Conservation (phyloP, 257 asterid species). For the Plantago ovata region DNA sequence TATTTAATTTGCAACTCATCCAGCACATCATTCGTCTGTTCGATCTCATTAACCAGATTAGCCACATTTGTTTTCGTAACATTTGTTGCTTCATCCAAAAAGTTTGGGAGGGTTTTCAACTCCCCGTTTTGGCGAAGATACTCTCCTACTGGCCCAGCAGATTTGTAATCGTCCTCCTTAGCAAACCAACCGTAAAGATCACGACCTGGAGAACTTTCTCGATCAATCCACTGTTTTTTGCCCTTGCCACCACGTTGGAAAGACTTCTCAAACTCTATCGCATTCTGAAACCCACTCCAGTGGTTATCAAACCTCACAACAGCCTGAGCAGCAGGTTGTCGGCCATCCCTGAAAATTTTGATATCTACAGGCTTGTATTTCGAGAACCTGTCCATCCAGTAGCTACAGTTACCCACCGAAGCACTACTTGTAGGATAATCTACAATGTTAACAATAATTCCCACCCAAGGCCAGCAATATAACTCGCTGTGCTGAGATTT, state of each 20-base stretch:
- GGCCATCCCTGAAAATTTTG: slow-evolving; percentile 40
- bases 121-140: slow-evolving; percentile 45
- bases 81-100: slow-evolving; percentile 37
- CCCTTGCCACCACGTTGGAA: slow-evolving; percentile 43
- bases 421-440: slow-evolving; percentile 27
- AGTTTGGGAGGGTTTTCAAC: slow-evolving; percentile 44
- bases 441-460: slow-evolving; percentile 48
- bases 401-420: too few species aligned
- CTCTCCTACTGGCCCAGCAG: slow-evolving; percentile 54
- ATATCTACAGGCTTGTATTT: slow-evolving; percentile 48
- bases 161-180: slow-evolving; percentile 46
- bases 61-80: slow-evolving; percentile 50
- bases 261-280: slow-evolving; percentile 53
- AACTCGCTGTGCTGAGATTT: slow-evolving; percentile 46
- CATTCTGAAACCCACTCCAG: slow-evolving; percentile 61
- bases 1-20: too few species aligned
- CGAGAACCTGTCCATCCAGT: slow-evolving; percentile 42
- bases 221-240: slow-evolving; percentile 47
- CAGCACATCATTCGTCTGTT: slow-evolving; percentile 37
- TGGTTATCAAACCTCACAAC: slow-evolving; percentile 43
- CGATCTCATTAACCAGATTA: slow-evolving; percentile 59
- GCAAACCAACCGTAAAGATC: slow-evolving; percentile 24
- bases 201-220: slow-evolving; percentile 22
- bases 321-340: slow-evolving; percentile 31
- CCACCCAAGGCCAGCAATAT: slow-evolving; percentile 85